Percentiles rank a stretch among this genome's conserved stretches.
Conservation (phyloP, 2,329 filamentous ascomycete species). For the Trichoderma simmonsii region DNA sequence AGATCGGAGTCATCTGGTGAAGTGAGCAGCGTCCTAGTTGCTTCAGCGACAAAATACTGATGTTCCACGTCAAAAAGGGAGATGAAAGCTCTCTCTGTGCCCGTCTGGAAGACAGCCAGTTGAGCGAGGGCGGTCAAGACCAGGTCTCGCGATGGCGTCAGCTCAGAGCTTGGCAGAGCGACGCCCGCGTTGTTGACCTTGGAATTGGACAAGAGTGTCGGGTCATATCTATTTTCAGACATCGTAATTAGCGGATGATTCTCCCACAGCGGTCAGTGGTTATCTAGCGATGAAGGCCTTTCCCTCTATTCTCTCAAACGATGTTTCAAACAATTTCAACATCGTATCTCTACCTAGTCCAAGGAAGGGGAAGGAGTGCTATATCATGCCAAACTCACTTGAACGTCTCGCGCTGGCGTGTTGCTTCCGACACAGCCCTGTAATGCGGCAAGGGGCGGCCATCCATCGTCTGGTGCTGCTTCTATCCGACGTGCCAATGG, state of each 20-base stretch:
- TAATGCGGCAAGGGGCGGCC: slow-evolving; percentile 14
- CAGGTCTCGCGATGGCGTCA: slow-evolving; percentile 30
- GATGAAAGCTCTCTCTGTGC: slow-evolving; percentile 40
- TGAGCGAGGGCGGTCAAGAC: slow-evolving; percentile 46
- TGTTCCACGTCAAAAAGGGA: slow-evolving; percentile 46
- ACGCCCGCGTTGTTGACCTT: slow-evolving; percentile 7
- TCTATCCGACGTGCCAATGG: slow-evolving; percentile 4
- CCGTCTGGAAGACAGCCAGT: slow-evolving; percentile 42
- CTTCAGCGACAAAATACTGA: slow-evolving; percentile 48
- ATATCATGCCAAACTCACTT: slow-evolving; percentile 6
- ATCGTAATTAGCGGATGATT: neutral
- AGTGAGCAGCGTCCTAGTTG: slow-evolving; percentile 38
- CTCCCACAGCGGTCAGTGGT: neutral
- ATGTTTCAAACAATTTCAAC: neutral
- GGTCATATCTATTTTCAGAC: slow-evolving; percentile 11
- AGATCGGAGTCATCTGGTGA: neutral
- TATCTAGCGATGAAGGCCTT: neutral
- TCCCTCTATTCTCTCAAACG: neutral
- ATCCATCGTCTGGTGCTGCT: slow-evolving; percentile 3
- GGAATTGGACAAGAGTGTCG: slow-evolving; percentile 3
- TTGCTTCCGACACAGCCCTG: slow-evolving; percentile 17
- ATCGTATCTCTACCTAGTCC: neutral
- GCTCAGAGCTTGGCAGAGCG: slow-evolving; percentile 14
- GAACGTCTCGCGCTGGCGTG: slow-evolving; percentile 20
- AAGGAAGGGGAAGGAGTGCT: neutral